phyloP scores from a whole-genome alignment of 768 basidiomycete species.

The Amanita molliuscula region DNA sequence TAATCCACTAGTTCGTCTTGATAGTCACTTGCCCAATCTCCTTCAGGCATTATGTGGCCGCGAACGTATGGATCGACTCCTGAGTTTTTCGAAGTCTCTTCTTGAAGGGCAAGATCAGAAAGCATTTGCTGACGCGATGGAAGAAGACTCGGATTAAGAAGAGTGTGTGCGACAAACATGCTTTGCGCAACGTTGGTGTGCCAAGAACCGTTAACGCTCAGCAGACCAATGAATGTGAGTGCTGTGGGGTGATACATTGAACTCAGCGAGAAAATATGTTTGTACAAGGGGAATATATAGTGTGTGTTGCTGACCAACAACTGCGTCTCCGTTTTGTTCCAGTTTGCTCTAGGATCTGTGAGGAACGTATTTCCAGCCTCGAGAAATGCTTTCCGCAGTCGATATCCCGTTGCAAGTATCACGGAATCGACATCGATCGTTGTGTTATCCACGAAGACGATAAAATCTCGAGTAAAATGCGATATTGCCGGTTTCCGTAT shows the following conservation, averaged over 20 bases:
- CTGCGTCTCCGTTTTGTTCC: slow-evolving; percentile 13
- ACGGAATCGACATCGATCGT: neutral
- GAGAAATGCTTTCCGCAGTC: slow-evolving; percentile 38
- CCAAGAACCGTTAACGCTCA: slow-evolving; percentile 34
- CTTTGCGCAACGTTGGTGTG: slow-evolving; percentile 24
- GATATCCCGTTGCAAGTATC: slow-evolving; percentile 48
- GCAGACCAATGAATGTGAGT: slow-evolving; percentile 45
- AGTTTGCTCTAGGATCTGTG: slow-evolving; percentile 17
- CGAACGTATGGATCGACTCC: slow-evolving; percentile 39
- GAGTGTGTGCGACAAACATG: slow-evolving; percentile 32
- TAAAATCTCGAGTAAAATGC: slow-evolving; percentile 31
- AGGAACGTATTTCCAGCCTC: slow-evolving; percentile 21
- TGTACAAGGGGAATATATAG: neutral
- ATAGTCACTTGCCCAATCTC: slow-evolving; percentile 24
- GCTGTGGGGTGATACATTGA: slow-evolving; percentile 36
- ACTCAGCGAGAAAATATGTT: slow-evolving; percentile 34
- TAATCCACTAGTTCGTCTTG: slow-evolving; percentile 28
- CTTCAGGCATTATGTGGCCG: slow-evolving; percentile 34
- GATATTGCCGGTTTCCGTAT: slow-evolving; percentile 29
- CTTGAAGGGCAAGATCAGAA: slow-evolving; percentile 26
- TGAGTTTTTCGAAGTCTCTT: slow-evolving; percentile 24
- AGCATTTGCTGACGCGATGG: slow-evolving; percentile 29
- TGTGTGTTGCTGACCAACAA: slow-evolving; percentile 33
- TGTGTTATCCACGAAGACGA: slow-evolving; percentile 41
- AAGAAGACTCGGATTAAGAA: slow-evolving; percentile 31